Evolutionary conservation across 148 eudicot species (phyloP).

Genomic region (Chenopodium formosanum): DNA sequence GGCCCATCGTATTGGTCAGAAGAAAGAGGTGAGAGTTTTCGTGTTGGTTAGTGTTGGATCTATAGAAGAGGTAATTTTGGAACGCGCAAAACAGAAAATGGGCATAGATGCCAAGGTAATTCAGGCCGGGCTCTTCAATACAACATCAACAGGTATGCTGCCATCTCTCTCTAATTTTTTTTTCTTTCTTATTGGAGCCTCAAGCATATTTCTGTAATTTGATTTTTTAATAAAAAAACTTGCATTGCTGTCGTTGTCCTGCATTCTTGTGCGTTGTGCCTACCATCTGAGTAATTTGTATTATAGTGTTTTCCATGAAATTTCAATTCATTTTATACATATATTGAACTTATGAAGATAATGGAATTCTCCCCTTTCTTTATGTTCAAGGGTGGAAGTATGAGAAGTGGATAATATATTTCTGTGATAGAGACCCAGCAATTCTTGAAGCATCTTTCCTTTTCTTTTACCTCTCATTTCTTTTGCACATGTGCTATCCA

Average conservation of each 20-base stretch:
- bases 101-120: conserved; percentile 99
- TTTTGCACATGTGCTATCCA: neutral
- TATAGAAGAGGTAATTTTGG: conserved; percentile 91
- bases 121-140: conserved; percentile 97
- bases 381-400: neutral
- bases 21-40: conserved; percentile 96
- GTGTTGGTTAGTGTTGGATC: conserved; percentile 98
- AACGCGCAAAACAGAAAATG: conserved; percentile 99
- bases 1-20: conserved; percentile 98
- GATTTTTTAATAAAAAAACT: neutral
- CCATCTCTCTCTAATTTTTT: neutral
- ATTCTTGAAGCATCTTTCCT: neutral
- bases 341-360: neutral
- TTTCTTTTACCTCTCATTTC: neutral
- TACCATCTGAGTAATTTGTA: neutral
- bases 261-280: too few relatives aligned
- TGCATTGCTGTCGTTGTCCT: too few relatives aligned
- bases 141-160: conserved; percentile 86
- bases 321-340: too few relatives aligned
- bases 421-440: neutral
- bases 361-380: neutral
- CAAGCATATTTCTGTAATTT: neutral
- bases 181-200: neutral
- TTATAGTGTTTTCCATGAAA: neutral
- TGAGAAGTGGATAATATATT: neutral